Conservation (phyloP, 768 basidiomycete species). For the Epithele typhae region DNA sequence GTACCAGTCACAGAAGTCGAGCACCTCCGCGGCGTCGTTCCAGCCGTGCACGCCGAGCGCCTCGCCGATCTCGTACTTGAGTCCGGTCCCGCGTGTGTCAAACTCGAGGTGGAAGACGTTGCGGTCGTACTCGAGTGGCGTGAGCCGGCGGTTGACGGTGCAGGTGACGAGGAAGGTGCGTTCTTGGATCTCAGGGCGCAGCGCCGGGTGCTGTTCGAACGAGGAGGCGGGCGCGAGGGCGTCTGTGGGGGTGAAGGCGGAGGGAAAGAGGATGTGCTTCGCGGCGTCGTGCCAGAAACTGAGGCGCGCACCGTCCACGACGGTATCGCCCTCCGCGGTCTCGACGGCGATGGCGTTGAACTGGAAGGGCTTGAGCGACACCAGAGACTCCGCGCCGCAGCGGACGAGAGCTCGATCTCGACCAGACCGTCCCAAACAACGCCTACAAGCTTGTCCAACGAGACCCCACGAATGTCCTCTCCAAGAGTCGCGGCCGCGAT, state of each 20-base stretch:
- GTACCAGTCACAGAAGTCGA: conserved; percentile 90
- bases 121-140: conserved; percentile 92
- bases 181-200: conserved; percentile 85
- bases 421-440: conserved; percentile 64
- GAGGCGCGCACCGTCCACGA: conserved; percentile 56
- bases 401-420: conserved; percentile 43
- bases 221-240: conserved; percentile 26
- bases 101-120: conserved; percentile 99
- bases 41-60: conserved; percentile 97
- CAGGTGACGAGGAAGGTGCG: conserved; percentile 93
- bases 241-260: conserved; percentile 59
- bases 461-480: conserved; percentile 42
- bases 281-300: conserved; percentile 83
- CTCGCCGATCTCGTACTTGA: conserved; percentile 95
- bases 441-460: conserved; percentile 49
- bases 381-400: conserved; percentile 16
- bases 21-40: conserved; percentile 88
- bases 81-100: conserved; percentile 83
- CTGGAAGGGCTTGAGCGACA: conserved; percentile 51
- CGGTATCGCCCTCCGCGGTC: conserved; percentile 49
- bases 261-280: conserved; percentile 84
- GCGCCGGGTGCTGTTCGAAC: conserved; percentile 54
- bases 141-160: conserved; percentile 90
- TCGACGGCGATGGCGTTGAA: conserved; percentile 75
- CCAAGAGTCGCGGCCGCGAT: conserved; percentile 45